phyloP scores from a whole-genome alignment of 2,329 filamentous ascomycete species.

The Aspergillus fischeri region DNA sequence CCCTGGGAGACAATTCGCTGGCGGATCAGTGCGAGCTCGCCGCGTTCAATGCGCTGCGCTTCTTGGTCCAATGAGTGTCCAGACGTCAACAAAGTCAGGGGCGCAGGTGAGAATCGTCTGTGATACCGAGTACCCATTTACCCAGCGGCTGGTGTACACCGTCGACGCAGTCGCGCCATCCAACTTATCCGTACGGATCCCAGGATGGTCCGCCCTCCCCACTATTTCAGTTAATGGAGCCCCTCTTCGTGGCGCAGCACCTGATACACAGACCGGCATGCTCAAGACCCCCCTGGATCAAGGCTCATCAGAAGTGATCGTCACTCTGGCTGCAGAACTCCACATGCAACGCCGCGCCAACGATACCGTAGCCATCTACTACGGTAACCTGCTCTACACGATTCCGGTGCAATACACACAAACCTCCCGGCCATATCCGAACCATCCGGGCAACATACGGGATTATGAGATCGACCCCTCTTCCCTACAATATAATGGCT shows the following conservation, averaged over 20 bases:
- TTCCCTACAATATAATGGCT: slow-evolving; percentile 30
- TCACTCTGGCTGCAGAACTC: slow-evolving; percentile 18
- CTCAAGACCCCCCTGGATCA: slow-evolving; percentile 33
- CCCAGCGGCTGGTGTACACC: slow-evolving; percentile 37
- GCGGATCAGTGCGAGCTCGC: slow-evolving; percentile 51
- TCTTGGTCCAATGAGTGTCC: slow-evolving; percentile 45
- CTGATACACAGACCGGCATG: slow-evolving; percentile 35
- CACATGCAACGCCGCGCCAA: slow-evolving; percentile 37
- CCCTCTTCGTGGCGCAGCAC: not conserved
- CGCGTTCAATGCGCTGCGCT: slow-evolving; percentile 54
- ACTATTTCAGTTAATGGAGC: slow-evolving; percentile 16
- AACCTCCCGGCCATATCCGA: slow-evolving; percentile 11
- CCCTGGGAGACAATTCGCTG: slow-evolving; percentile 44
- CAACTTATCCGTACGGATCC: slow-evolving; percentile 46
- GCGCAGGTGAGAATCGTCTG: slow-evolving; percentile 42
- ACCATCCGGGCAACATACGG: slow-evolving; percentile 21
- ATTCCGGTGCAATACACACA: slow-evolving; percentile 33
- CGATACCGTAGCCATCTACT: slow-evolving; percentile 42
- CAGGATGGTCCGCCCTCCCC: slow-evolving; percentile 37
- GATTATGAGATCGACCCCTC: slow-evolving; percentile 37
- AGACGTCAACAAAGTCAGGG: slow-evolving; percentile 21
- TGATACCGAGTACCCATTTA: slow-evolving; percentile 50
- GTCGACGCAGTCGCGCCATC: slow-evolving; percentile 36
- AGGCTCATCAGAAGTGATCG: slow-evolving; percentile 24
- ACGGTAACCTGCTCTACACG: slow-evolving; percentile 44